Base-by-base conservation (phyloP, 768 basidiomycete genomes). In the Lactarius hengduanensis region DNA sequence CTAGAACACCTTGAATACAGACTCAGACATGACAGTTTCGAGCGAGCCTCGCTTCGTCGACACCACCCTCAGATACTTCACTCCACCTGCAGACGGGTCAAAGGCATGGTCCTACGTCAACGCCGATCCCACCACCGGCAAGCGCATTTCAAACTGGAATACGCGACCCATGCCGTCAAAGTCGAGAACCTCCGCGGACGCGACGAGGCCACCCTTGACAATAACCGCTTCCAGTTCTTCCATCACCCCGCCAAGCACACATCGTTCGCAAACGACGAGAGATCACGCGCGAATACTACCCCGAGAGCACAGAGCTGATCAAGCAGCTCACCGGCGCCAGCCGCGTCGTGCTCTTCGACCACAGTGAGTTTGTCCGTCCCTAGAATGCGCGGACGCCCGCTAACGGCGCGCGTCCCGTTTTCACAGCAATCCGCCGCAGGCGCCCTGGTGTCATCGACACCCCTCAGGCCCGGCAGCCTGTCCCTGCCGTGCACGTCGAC, bases 271-370 rank as follows among this genome's bases (percentile, higher is more conserved):
- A 77, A 82, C 65, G 84, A 86, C 47, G 81, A 79, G 81, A 81
- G n/a, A 81, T 89, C 40, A 71, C 78, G 70, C 70, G 68, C 54
- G 83, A 83, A 58, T 89, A 90, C 72, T 89, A 88, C 70, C 80
- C 82, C 0, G 88, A 89, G 74, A 83, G 83, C 69, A 76, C 79
- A 20, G 83, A 83, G 71, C 76, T 87, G 55, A 73, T 88, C 54
- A 87, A 88, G 77, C 73, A 82, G 65, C 62, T 84, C 11, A 87
- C 32, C 86, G 86, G 88, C 4, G 88, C 87, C 0, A 83, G 78
- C 69, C 77, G 79, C 30, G 84, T 86, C 13, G 82, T 86, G 20
- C 61, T 87, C 20, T 89, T 89, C 69, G 86, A 88, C 70, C 86
- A 88, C 71, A 87, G 87, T 85, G 64, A 62, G 85, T 71, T 22